Percentiles rank a stretch among this genome's conserved stretches.
Evolutionary conservation across 768 basidiomycete genomes (phyloP).

Genomic region (Termitomyces sp.): DNA sequence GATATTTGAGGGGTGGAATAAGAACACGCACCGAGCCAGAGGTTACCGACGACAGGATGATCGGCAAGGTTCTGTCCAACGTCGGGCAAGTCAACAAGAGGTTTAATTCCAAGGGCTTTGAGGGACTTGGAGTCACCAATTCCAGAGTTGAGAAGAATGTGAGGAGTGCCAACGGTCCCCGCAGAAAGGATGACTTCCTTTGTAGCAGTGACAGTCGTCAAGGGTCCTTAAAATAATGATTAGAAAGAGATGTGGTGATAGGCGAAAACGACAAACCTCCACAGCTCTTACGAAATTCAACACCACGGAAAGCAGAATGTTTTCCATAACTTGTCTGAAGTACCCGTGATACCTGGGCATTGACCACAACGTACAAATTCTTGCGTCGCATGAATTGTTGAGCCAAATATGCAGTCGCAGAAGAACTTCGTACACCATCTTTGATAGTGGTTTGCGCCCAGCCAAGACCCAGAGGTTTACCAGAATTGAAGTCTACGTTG

Average conservation of each 20-base stretch:
- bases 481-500: constrained; percentile 21
- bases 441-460: constrained; percentile 23
- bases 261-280: constrained; percentile 3
- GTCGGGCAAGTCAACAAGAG: constrained; percentile 28
- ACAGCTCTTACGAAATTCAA: constrained; percentile 16
- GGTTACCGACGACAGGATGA: constrained; percentile 25
- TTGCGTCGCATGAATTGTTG: constrained; percentile 16
- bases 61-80: constrained; percentile 38
- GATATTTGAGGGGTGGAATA: not conserved
- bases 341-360: constrained; percentile 26
- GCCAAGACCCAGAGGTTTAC: constrained; percentile 21
- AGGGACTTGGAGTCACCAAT: constrained; percentile 27
- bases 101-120: constrained; percentile 16
- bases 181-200: constrained; percentile 36
- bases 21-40: constrained; percentile 18
- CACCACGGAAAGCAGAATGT: constrained; percentile 14
- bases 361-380: constrained; percentile 24
- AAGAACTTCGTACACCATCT: constrained; percentile 21
- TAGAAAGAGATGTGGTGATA: not conserved
- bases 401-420: constrained; percentile 25
- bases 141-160: constrained; percentile 30
- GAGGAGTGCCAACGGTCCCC: constrained; percentile 29
- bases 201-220: constrained; percentile 20
- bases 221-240: constrained; percentile 1
- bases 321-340: constrained; percentile 10